phyloP scores from a whole-genome alignment of 2,329 filamentous ascomycete genomes.

The Xylogone sp. region DNA sequence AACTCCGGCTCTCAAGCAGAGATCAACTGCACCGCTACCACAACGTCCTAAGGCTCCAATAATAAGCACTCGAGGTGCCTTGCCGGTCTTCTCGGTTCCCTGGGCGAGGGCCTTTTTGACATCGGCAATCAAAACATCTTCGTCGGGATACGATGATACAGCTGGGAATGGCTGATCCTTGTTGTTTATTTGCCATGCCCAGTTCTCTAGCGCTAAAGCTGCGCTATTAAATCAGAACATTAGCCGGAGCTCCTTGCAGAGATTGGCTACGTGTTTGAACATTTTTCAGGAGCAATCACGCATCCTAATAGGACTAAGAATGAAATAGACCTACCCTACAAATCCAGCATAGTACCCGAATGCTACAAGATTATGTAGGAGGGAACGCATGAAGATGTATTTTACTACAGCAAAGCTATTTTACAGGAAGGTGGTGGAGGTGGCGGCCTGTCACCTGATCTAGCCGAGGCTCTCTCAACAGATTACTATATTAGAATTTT shows the following conservation, averaged over 20 bases:
- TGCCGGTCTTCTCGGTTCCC: conserved; percentile 63
- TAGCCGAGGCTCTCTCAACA: too few relatives aligned
- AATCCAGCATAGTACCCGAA: conserved; percentile 70
- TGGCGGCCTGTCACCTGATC: too few relatives aligned
- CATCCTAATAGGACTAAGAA: too few relatives aligned
- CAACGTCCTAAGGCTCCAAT: conserved; percentile 85
- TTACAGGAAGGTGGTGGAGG: too few relatives aligned
- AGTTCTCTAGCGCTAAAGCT: conserved; percentile 72
- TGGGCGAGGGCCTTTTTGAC: conserved; percentile 68
- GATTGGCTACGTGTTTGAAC: too few relatives aligned
- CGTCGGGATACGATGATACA: conserved; percentile 68
- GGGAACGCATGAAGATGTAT: too few relatives aligned
- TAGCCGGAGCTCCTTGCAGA: too few relatives aligned
- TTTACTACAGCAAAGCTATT: too few relatives aligned
- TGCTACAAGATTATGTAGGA: too few relatives aligned
- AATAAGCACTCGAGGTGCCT: conserved; percentile 70
- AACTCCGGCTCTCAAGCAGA: conserved; percentile 72
- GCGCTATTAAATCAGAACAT: conserved; percentile 40
- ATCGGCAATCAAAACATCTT: conserved; percentile 67
- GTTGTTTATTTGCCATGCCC: conserved; percentile 76
- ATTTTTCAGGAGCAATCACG: too few relatives aligned
- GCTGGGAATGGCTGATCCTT: conserved; percentile 62
- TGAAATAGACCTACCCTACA: too few relatives aligned
- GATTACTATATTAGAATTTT: too few relatives aligned
- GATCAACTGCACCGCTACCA: conserved; percentile 77